Evolutionary conservation across 2,329 filamentous ascomycete genomes (phyloP).

Genomic region (Eutypella sp.): DNA sequence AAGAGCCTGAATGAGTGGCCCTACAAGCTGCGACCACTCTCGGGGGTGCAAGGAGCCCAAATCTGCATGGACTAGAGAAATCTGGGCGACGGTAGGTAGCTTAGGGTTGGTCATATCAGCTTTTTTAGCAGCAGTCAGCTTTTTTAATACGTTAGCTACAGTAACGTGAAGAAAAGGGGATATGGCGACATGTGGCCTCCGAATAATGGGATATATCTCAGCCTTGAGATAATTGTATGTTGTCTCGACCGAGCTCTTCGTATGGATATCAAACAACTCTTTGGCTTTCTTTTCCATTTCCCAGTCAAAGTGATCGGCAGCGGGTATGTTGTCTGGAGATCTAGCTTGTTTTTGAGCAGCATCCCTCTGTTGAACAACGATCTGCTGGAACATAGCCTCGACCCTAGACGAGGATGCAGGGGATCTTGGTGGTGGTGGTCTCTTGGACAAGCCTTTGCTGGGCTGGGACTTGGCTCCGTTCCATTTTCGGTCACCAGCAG

Average conservation of each 20-base stretch:
- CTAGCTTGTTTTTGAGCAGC: too few species aligned
- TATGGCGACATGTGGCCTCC: constrained; percentile 14
- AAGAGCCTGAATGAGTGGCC: constrained; percentile 29
- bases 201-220: constrained; percentile 26
- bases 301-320: too few species aligned
- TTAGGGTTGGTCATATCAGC: constrained; percentile 21
- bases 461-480: not conserved
- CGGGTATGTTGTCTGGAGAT: too few species aligned
- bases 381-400: constrained; percentile 24
- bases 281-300: too few species aligned
- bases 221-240: constrained; percentile 21
- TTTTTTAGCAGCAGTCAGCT: constrained; percentile 28
- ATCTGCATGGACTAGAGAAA: constrained; percentile 31
- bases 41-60: constrained; percentile 27
- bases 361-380: constrained; percentile 18
- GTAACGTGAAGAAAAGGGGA: constrained; percentile 27
- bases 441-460: constrained; percentile 4
- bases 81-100: constrained; percentile 34
- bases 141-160: constrained; percentile 25
- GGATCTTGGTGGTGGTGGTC: constrained; percentile 1
- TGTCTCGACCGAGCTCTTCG: constrained; percentile 16
- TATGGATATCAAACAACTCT: constrained; percentile 27
- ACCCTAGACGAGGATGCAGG: constrained; percentile 11
- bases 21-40: constrained; percentile 30
- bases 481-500: not conserved